Percentiles rank a stretch among this genome's conserved stretches.
Evolutionary conservation across 2,329 filamentous ascomycete genomes (phyloP).

Genomic region (Aspergillus sp.): DNA sequence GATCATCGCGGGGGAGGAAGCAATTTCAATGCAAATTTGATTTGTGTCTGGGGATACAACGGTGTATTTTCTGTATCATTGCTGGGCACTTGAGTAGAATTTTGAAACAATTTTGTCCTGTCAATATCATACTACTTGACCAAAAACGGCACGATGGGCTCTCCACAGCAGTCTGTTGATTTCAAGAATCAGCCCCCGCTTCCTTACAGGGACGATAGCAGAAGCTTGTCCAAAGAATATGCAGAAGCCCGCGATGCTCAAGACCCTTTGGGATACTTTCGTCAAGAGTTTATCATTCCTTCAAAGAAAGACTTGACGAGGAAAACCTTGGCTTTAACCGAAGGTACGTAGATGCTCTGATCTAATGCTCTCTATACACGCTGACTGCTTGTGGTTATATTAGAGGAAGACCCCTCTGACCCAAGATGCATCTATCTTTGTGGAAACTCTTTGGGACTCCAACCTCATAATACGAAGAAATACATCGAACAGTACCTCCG

Average conservation of each 20-base stretch:
- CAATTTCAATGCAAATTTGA: not conserved
- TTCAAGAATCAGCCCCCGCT: too few relatives aligned
- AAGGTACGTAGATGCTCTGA: constrained; percentile 14
- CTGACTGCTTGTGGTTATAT: not conserved
- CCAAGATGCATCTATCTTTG: constrained; percentile 71
- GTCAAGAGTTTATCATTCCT: constrained; percentile 72
- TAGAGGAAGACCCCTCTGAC: constrained; percentile 28
- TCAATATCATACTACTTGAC: too few relatives aligned
- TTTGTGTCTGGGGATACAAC: not conserved
- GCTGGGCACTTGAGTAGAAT: too few relatives aligned
- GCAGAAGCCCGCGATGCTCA: constrained; percentile 52
- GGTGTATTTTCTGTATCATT: too few relatives aligned
- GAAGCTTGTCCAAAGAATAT: constrained; percentile 32
- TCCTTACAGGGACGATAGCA: constrained; percentile 26
- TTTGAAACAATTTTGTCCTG: too few relatives aligned
- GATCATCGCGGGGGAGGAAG: not conserved
- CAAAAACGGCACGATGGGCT: too few relatives aligned
- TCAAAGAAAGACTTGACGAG: constrained; percentile 67
- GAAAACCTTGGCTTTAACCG: constrained; percentile 45
- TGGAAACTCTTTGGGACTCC: constrained; percentile 83
- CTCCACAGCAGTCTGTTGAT: too few relatives aligned
- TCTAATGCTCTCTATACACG: not conserved
- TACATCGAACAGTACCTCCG: constrained; percentile 70
- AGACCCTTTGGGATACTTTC: constrained; percentile 57
- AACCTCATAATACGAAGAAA: constrained; percentile 63